A percentile compares a stretch with the other conserved stretches of the same genome.
These are phyloP conservation scores for Marasmius tenuissimus DNA, from an alignment of 1,284 basidiomycete species.

Conservation along the genomic window DNA sequence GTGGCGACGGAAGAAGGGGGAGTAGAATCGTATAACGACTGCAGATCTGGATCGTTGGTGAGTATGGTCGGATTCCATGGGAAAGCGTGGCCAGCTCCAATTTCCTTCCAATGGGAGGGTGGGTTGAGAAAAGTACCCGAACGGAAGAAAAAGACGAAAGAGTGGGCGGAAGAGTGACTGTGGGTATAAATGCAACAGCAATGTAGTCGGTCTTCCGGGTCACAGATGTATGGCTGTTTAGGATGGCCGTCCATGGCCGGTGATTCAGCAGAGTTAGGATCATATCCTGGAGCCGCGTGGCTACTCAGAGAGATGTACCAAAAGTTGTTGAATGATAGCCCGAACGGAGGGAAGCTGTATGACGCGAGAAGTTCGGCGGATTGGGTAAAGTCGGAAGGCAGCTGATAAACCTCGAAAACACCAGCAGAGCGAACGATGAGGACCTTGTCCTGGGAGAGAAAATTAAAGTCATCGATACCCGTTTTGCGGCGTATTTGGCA, in stretches of 20 bases:
- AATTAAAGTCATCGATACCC: slow-evolving; percentile 52
- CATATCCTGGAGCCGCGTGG: slow-evolving; percentile 41
- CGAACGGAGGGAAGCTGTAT: slow-evolving; percentile 42
- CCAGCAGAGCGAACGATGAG: slow-evolving; percentile 45
- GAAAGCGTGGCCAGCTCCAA: not conserved
- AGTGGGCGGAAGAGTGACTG: slow-evolving; percentile 32
- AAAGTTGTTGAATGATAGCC: slow-evolving; percentile 38
- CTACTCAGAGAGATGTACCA: slow-evolving; percentile 51
- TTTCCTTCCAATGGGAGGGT: slow-evolving; percentile 28
- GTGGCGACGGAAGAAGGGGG: not conserved
- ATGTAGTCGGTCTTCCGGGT: slow-evolving; percentile 44
- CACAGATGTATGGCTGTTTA: slow-evolving; percentile 40
- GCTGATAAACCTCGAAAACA: slow-evolving; percentile 41
- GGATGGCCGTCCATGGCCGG: not conserved
- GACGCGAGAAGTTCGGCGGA: slow-evolving; percentile 32
- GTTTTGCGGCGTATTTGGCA: slow-evolving; percentile 33
- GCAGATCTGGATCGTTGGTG: not conserved
- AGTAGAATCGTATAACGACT: not conserved
- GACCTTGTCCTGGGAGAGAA: slow-evolving; percentile 42
- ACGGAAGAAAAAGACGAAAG: slow-evolving; percentile 51
- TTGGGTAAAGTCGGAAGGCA: slow-evolving; percentile 30
- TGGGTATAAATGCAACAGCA: slow-evolving; percentile 28
- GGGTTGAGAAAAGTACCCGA: slow-evolving; percentile 42
- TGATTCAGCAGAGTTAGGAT: slow-evolving; percentile 21
- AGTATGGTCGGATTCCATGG: not conserved